Base-by-base conservation (phyloP, 371 early-diverging fungal species). In the Nematocida minor region DNA sequence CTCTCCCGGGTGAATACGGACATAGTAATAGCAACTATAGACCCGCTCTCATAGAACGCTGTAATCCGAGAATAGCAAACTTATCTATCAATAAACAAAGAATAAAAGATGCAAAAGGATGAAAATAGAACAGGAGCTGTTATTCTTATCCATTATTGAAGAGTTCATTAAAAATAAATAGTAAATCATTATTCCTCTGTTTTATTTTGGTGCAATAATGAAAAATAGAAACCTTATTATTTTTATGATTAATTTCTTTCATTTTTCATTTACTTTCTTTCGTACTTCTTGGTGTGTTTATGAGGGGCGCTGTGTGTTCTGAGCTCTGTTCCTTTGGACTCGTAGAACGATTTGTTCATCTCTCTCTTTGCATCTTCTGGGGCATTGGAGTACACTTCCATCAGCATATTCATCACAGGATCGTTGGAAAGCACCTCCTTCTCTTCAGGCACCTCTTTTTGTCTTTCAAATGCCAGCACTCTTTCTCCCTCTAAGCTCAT, bases 1-100 rank as follows among this genome's bases (percentile, higher is more conserved):
- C 42, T 79, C n/a, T 79, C 79, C 2, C 20, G 69, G 29, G 25
- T 79, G 6, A 79, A 67, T 62, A 69, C 68, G n/a, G 79, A 79
- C 22, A 55, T 79, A 29, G 71, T 74, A 6, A 64, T 74, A 34
- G 77, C 55, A 4, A 48, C 53, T 7, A 48, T 64, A 7, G 77
- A 74, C 11, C 77, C 77, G 20, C 71, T 70, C 34, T 34, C 55
- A 55, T 51, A 51, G 27, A 22, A 51, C 7, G n/a, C n/a, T n/a
- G n/a, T n/a, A n/a, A n/a, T n/a, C n/a, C n/a, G n/a, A n/a, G n/a
- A n/a, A n/a, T n/a, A n/a, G n/a, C n/a, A n/a, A n/a, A n/a, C n/a
- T n/a, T n/a, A n/a, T n/a, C n/a, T n/a, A n/a, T n/a, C n/a, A n/a
- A n/a, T n/a, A n/a, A n/a, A n/a, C n/a, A n/a, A n/a, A n/a, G n/a